A percentile compares a stretch with the other conserved stretches of the same genome.
phyloP scores from a whole-genome alignment of 345 rosid genomes.

The Ceriops decandra region DNA sequence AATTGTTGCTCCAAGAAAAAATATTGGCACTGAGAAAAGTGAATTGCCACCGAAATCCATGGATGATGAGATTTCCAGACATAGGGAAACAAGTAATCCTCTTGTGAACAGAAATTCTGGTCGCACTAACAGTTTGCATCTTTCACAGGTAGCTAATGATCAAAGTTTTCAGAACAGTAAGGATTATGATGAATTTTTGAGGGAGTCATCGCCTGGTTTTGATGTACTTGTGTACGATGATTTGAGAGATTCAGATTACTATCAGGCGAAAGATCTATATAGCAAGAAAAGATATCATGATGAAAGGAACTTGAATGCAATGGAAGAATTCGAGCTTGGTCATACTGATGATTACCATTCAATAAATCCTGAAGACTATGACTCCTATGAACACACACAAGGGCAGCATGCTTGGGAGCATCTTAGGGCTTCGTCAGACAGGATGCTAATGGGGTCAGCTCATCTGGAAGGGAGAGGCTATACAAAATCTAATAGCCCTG shows the following conservation, averaged over 20 bases:
- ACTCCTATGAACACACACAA: slow-evolving; percentile 47
- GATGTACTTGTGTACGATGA: slow-evolving; percentile 97
- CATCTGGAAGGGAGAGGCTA: slow-evolving; percentile 50
- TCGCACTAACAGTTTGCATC: slow-evolving; percentile 42
- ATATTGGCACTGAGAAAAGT: slow-evolving; percentile 31
- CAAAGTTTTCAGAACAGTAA: slow-evolving; percentile 48
- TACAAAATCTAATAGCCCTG: slow-evolving; percentile 45
- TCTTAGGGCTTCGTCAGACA: slow-evolving; percentile 49
- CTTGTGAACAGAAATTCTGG: slow-evolving; percentile 35
- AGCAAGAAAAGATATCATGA: slow-evolving; percentile 51
- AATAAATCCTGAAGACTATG: slow-evolving; percentile 41
- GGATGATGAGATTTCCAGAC: slow-evolving; percentile 43
- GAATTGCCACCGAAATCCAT: slow-evolving; percentile 23
- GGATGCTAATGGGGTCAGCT: slow-evolving; percentile 33
- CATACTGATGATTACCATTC: slow-evolving; percentile 43
- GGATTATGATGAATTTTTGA: slow-evolving; percentile 61
- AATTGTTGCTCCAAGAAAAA: slow-evolving; percentile 31
- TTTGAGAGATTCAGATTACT: slow-evolving; percentile 58
- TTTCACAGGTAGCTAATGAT: slow-evolving; percentile 46
- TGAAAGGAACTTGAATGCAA: slow-evolving; percentile 47
- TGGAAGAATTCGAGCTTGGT: slow-evolving; percentile 50
- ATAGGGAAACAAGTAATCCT: slow-evolving; percentile 27
- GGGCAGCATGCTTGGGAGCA: slow-evolving; percentile 61
- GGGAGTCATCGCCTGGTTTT: slow-evolving; percentile 94
- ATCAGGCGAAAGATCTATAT: slow-evolving; percentile 66